Conservation (phyloP, 129 eudicot genomes). For the Ambrosia trifida region DNA sequence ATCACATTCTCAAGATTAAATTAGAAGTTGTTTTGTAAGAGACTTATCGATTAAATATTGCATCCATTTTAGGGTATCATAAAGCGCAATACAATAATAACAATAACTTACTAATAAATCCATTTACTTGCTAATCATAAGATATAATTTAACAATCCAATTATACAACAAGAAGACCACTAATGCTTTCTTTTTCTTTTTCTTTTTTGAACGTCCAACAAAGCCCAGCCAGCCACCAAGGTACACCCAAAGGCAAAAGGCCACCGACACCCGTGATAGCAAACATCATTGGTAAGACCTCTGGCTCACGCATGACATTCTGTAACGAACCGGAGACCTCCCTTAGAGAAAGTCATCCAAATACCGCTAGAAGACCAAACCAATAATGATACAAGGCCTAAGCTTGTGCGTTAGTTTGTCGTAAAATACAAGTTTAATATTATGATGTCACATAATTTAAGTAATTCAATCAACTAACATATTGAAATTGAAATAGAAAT, state of each 20-base stretch:
- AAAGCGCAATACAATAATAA: neutral
- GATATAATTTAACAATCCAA: neutral
- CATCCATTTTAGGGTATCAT: neutral
- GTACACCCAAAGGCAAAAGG: too few relatives aligned
- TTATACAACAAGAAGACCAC: neutral
- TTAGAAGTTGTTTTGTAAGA: neutral
- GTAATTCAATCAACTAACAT: neutral
- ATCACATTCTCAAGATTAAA: neutral
- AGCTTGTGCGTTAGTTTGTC: neutral
- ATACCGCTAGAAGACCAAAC: neutral
- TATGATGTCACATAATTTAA: too few relatives aligned
- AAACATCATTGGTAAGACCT: too few relatives aligned
- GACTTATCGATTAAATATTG: neutral
- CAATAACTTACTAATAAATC: neutral
- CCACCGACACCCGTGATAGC: too few relatives aligned
- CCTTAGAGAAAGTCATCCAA: too few relatives aligned
- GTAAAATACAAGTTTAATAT: neutral
- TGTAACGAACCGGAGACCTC: too few relatives aligned
- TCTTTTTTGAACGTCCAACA: too few relatives aligned
- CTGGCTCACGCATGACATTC: too few relatives aligned
- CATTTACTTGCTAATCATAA: neutral
- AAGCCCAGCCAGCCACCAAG: too few relatives aligned
- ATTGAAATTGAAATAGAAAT: too few relatives aligned
- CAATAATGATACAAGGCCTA: slow-evolving; percentile 1
- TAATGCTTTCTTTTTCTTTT: too few relatives aligned